Evolutionary conservation across 176 grass and related monocot genomes (phyloP).

Genomic region (Carex myosuroides): DNA sequence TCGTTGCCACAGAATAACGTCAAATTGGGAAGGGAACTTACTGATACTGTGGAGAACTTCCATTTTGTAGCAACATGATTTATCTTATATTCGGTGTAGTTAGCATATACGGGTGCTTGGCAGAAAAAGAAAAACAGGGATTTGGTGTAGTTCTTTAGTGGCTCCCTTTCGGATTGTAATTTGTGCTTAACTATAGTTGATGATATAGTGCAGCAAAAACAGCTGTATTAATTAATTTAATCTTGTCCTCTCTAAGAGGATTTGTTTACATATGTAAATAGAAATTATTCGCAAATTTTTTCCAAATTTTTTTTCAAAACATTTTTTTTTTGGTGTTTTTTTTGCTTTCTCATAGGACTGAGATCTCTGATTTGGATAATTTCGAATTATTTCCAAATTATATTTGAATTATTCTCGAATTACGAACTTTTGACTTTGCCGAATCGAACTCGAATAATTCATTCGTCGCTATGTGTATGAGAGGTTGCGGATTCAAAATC

Average conservation of each 20-base stretch:
- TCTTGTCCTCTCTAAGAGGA: background rate
- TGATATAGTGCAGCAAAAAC: slow-evolving; percentile 1
- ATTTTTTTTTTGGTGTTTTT: too few species aligned
- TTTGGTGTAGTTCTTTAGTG: slow-evolving; percentile 8
- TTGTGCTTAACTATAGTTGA: background rate
- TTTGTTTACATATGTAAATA: background rate
- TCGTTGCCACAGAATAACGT: slow-evolving; percentile 46
- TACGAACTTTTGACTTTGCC: too few species aligned
- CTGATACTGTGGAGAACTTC: background rate
- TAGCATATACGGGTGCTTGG: background rate
- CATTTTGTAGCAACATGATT: slow-evolving; percentile 13
- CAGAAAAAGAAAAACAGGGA: background rate
- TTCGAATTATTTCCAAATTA: too few species aligned
- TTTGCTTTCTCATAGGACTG: too few species aligned
- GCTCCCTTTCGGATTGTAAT: background rate
- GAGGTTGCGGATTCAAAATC: too few species aligned
- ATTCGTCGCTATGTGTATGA: too few species aligned
- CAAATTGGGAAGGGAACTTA: slow-evolving; percentile 22
- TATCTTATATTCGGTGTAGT: background rate
- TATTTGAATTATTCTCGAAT: too few species aligned
- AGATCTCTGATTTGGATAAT: too few species aligned
- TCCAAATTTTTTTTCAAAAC: too few species aligned
- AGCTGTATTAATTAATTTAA: background rate
- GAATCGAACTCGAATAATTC: too few species aligned
- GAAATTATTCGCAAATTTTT: too few species aligned